Evolutionary conservation across 352 stramenopile species (phyloP), one percentile per base, ranked within the genome.

Genomic region (Phytophthora ramorum): DNA sequence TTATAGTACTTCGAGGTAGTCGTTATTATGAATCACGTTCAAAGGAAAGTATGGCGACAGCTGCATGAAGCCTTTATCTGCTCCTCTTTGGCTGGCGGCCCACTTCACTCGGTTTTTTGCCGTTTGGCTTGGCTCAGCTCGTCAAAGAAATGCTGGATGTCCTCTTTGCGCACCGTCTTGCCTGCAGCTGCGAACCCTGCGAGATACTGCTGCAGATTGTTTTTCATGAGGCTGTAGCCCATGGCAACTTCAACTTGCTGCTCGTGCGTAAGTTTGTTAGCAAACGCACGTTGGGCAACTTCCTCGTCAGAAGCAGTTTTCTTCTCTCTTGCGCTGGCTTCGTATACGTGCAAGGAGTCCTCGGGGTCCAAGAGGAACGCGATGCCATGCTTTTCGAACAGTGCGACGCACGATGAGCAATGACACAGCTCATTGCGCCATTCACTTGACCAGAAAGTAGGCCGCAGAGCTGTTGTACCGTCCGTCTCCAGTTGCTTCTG

Each of bases 191-290:
- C 85, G 69, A 92, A 93, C 16, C 56, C 73, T 17, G 75, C 52
- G 10, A 93, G 73, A 48, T 89, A 93, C 43, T 79, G 66, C 67
- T 91, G 81, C 22, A 93, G 69, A 34, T 81, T 87, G 49, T 69
- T 82, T 32, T 90, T 90, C 82, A 93, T 91, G 73, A 83, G 71
- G 38, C 75, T 82, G 65, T 91, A 91, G 17, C 82, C 85, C 35
- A 86, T 78, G 1, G 82, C 85, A 69, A 93, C 84, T 54, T 93
- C 85, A 46, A 93, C 71, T 64, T 91, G 83, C 66, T 91, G 82
- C 52, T 90, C 75, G 47, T 93, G 85, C 2, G 76, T 83, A 7
- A 93, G 64, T 32, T 75, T 80, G 54, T 67, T 78, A 30, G 84
- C 58, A 62, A 93, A 87, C 4, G 83, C 79, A 2, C 68, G 73